A percentile compares a stretch with the other conserved stretches of the same genome.
Conservation (phyloP, 768 basidiomycete species). For the Nidula microcarpa region DNA sequence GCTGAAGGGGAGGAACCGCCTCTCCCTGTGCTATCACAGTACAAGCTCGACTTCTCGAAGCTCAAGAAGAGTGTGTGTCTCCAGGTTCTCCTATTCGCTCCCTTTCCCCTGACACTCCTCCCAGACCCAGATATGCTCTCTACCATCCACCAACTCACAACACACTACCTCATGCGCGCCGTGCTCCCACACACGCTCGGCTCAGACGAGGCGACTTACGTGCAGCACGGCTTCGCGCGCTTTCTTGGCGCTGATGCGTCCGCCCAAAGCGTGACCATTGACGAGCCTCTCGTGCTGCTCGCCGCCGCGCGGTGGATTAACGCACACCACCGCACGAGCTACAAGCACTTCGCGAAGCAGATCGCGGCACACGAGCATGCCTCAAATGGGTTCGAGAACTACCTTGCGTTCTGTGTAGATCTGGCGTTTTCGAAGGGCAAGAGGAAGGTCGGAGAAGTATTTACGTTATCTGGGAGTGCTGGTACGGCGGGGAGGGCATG, state of each 20-base stretch:
- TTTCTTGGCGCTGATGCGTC: constrained; percentile 28
- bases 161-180: constrained; percentile 39
- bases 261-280: constrained; percentile 31
- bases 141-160: constrained; percentile 33
- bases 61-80: constrained; percentile 32
- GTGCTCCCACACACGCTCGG: constrained; percentile 30
- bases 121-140: constrained; percentile 32
- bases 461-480: constrained; percentile 25
- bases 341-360: constrained; percentile 33
- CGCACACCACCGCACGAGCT: constrained; percentile 25
- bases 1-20: constrained; percentile 18
- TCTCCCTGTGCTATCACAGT: constrained; percentile 29
- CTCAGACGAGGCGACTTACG: constrained; percentile 33
- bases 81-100: background rate
- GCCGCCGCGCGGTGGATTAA: constrained; percentile 40
- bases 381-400: constrained; percentile 45
- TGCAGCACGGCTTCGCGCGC: constrained; percentile 43
- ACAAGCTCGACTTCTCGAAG: constrained; percentile 37
- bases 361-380: constrained; percentile 23
- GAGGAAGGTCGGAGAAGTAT: constrained; percentile 28
- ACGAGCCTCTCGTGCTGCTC: constrained; percentile 42
- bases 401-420: constrained; percentile 37
- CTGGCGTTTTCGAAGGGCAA: constrained; percentile 25
- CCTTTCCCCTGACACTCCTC: background rate
- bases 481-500: constrained; percentile 15